Percentiles rank a stretch among this genome's conserved stretches.
phyloP scores from a whole-genome alignment of 106 monocot species.

The Dendrobium nobile region DNA sequence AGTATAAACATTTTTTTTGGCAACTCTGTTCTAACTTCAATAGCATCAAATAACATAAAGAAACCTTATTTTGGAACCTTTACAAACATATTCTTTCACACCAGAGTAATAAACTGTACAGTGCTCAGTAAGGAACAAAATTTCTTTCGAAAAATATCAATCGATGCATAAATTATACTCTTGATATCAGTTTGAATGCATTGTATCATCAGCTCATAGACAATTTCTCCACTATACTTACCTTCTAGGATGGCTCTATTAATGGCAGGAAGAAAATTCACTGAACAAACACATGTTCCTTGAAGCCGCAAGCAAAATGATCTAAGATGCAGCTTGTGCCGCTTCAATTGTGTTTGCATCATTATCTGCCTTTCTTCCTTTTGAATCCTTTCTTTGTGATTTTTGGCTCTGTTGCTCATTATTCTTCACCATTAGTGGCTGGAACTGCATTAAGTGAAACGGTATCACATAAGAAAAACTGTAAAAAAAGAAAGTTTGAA shows the following conservation, averaged over 20 bases:
- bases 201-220: not conserved
- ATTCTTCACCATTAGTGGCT: constrained; percentile 77
- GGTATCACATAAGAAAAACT: not conserved
- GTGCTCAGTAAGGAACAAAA: not conserved
- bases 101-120: not conserved
- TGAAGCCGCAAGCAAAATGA: not conserved
- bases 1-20: not conserved
- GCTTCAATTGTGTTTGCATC: constrained; percentile 43
- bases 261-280: not conserved
- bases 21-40: not conserved
- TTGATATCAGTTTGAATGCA: not conserved
- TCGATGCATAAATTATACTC: not conserved
- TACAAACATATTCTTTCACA: not conserved
- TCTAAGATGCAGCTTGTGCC: constrained; percentile 34
- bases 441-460: constrained; percentile 45
- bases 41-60: not conserved
- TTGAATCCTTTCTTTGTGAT: constrained; percentile 25
- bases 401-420: constrained; percentile 39
- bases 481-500: not conserved
- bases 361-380: constrained; percentile 23
- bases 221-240: not conserved
- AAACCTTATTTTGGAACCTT: not conserved
- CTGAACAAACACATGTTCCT: not conserved
- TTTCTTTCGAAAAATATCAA: not conserved
- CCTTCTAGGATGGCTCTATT: not conserved